Percentiles rank a stretch among this genome's conserved stretches.
Conservation (phyloP, 768 basidiomycete genomes). For the Podaxis rugospora region DNA sequence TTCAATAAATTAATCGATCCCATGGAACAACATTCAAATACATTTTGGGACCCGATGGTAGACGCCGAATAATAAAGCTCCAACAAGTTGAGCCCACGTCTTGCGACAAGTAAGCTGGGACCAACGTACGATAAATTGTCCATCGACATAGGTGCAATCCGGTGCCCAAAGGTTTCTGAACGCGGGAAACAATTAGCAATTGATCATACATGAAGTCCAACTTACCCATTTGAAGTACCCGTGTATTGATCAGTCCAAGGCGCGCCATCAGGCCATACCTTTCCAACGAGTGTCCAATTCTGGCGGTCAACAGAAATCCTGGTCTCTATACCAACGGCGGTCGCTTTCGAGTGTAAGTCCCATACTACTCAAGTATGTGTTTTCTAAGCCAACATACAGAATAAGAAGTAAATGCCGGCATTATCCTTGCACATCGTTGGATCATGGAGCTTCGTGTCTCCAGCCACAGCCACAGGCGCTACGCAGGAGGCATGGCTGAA, state of each 20-base stretch:
- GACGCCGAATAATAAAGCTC: constrained; percentile 54
- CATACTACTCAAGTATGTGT: neutral
- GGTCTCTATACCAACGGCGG: constrained; percentile 42
- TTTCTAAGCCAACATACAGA: constrained; percentile 29
- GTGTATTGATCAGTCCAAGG: constrained; percentile 47
- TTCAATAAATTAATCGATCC: neutral
- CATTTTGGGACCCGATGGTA: constrained; percentile 47
- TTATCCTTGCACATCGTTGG: constrained; percentile 48
- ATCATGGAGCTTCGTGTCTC: constrained; percentile 41
- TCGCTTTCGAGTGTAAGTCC: constrained; percentile 23
- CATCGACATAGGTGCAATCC: constrained; percentile 29
- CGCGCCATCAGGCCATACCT: constrained; percentile 47
- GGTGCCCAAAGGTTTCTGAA: constrained; percentile 34
- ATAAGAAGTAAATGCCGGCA: constrained; percentile 41
- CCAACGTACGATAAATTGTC: constrained; percentile 23
- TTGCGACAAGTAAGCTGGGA: neutral
- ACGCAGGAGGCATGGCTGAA: constrained; percentile 21
- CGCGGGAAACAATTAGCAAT: neutral
- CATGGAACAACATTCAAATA: constrained; percentile 11
- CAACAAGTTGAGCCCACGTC: neutral
- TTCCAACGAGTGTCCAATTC: constrained; percentile 40
- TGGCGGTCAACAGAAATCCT: constrained; percentile 44
- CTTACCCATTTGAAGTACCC: constrained; percentile 39
- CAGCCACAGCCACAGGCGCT: constrained; percentile 32
- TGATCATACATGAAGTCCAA: neutral